These are phyloP conservation scores for Conticribra weissflogii DNA, from an alignment of 108 stramenopile species.

Conservation along the genomic window DNA sequence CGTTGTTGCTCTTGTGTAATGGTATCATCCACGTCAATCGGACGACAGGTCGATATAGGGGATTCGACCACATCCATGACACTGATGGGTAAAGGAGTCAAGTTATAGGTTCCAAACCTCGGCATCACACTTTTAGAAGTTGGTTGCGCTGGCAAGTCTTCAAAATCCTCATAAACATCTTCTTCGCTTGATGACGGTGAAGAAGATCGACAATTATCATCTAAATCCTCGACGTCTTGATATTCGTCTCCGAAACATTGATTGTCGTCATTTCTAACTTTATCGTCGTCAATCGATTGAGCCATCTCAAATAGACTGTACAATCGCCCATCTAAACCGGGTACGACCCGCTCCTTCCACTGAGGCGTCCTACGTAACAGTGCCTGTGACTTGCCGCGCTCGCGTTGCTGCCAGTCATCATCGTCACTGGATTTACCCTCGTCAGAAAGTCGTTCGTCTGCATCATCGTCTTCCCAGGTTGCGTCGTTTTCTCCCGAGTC, in stretches of 20 bases:
- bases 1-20: slow-evolving; percentile 19
- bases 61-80: slow-evolving; percentile 64
- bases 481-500: slow-evolving; percentile 14
- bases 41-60: slow-evolving; percentile 62
- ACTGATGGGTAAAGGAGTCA: slow-evolving; percentile 46
- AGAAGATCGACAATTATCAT: too few relatives aligned
- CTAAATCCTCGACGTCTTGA: not conserved
- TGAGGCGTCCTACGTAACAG: not conserved
- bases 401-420: slow-evolving; percentile 1
- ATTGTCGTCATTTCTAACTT: slow-evolving; percentile 15
- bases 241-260: slow-evolving; percentile 16
- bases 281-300: slow-evolving; percentile 9
- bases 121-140: slow-evolving; percentile 6
- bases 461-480: slow-evolving; percentile 4
- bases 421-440: slow-evolving; percentile 8
- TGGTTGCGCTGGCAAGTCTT: too few relatives aligned
- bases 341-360: slow-evolving; percentile 59
- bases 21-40: slow-evolving; percentile 5
- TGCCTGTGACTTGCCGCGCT: not conserved
- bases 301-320: slow-evolving; percentile 46
- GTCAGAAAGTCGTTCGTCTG: not conserved
- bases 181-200: too few relatives aligned
- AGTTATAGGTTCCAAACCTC: slow-evolving; percentile 13
- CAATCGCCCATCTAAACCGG: slow-evolving; percentile 76
- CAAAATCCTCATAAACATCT: not conserved